Base-by-base conservation (phyloP, 2,329 filamentous ascomycete species). In the Apiospora saccharicola region DNA sequence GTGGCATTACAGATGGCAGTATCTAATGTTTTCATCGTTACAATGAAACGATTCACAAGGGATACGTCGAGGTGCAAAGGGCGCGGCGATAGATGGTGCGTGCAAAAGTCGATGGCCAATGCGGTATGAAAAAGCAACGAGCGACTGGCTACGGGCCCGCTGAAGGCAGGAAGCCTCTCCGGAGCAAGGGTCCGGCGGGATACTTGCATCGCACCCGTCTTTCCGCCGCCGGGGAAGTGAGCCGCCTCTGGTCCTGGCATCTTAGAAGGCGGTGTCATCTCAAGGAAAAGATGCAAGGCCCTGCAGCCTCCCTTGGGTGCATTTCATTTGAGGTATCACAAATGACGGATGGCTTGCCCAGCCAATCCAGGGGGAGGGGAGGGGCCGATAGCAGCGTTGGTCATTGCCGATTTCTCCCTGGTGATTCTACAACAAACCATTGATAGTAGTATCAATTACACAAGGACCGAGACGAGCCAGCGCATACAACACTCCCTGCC, bases 321-420 rank as follows among this genome's bases (percentile, higher is more conserved):
- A 64, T 41, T 64, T 64, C 34, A 64, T 41, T 64, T 64, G 57
- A 64, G 57, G 57, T 64, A 19, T 64, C 57, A 64, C 57, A 64
- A 64, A 41, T 64, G 57, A 64, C 22, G n/a, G 19, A 37, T 19
- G 41, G 19, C 57, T 34, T 64, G 57, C 34, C 34, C 34, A 64
- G 37, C 37, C 37, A 41, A 10, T 10, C 5, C 37, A 41, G 37
- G 37, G 37, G 37, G 7, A 37, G 34, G 19, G 34, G 34, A n/a
- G 57, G 57, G 57, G 19, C 12, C 13, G 12, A 8, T 41, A n/a
- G 19, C 19, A 64, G 34, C 57, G 57, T 12, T 12, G 57, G 41
- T 64, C 30, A 64, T 64, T 13, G 57, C 57, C 37, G 34, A 41
- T 64, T 41, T 41, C 57, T 64, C 57, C 57, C 57, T 64, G 41